Conservation (phyloP, 495 filamentous ascomycete genomes). For the Penicillium longicatenatum region DNA sequence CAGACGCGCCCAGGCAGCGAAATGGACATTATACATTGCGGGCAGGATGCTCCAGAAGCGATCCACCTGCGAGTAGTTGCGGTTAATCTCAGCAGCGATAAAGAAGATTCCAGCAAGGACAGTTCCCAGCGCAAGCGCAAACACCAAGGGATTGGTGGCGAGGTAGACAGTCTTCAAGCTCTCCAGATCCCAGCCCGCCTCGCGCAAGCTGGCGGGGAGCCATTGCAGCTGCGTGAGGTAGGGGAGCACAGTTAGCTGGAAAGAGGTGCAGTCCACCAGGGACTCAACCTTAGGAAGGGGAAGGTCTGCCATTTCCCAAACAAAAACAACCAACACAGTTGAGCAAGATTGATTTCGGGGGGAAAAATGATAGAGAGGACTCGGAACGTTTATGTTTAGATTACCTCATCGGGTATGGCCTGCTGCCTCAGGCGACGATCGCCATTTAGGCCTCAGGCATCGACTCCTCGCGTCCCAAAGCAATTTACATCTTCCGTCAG, state of each 20-base stretch:
- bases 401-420: constrained; percentile 31
- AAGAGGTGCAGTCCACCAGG: constrained; percentile 72
- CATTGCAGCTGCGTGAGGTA: constrained; percentile 77
- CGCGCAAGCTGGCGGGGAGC: constrained; percentile 64
- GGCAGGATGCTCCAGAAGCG: constrained; percentile 89
- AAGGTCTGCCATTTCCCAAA: constrained; percentile 51
- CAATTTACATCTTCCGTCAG: constrained; percentile 16
- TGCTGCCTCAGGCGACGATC: constrained; percentile 26
- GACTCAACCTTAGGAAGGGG: constrained; percentile 67
- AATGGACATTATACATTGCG: constrained; percentile 87
- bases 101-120: constrained; percentile 69
- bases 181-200: constrained; percentile 55
- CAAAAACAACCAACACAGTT: background rate
- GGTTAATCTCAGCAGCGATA: constrained; percentile 75
- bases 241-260: constrained; percentile 67
- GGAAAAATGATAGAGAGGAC: constrained; percentile 9
- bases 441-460: constrained; percentile 15
- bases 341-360: constrained; percentile 1
- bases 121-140: constrained; percentile 71
- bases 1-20: constrained; percentile 74
- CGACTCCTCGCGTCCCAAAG: constrained; percentile 21
- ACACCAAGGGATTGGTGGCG: constrained; percentile 83
- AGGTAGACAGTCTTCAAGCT: constrained; percentile 70
- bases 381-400: constrained; percentile 20
- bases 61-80: constrained; percentile 94